Percentiles rank a stretch among this genome's conserved stretches.
Evolutionary conservation across 108 stramenopile genomes (phyloP).

Genomic region (Schizochytrium sp.): DNA sequence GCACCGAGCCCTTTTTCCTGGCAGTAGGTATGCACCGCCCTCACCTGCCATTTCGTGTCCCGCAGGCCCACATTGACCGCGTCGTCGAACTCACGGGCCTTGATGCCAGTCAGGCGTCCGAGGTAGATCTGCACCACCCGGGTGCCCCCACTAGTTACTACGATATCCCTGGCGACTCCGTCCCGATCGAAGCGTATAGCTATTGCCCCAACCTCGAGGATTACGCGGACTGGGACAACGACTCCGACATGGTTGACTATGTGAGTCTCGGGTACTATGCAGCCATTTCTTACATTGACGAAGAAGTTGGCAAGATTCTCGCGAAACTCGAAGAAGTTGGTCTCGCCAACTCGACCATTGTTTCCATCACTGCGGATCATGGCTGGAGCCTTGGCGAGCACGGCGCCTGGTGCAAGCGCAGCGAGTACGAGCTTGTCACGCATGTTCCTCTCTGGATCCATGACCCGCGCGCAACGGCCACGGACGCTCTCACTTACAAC

Average conservation of each 20-base stretch:
- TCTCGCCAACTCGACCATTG: neutral
- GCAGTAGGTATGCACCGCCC: neutral
- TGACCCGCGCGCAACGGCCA: neutral
- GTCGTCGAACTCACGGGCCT: neutral
- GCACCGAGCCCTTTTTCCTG: neutral
- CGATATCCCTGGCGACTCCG: neutral
- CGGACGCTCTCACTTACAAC: neutral
- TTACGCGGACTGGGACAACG: neutral
- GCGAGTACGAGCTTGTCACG: neutral
- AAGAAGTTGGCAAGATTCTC: neutral
- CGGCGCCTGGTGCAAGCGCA: neutral
- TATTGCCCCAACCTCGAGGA: neutral
- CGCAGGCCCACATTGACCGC: neutral
- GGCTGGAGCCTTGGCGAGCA: slow-evolving; percentile 12
- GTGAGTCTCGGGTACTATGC: neutral
- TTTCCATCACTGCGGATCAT: neutral
- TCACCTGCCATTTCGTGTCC: neutral
- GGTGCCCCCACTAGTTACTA: neutral
- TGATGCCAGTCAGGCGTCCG: neutral
- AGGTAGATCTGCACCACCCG: neutral
- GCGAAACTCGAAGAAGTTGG: neutral
- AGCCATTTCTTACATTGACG: neutral
- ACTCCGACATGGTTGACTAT: neutral
- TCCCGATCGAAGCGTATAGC: neutral
- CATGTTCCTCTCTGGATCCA: neutral